Percentiles rank a stretch among this genome's conserved stretches.
Conservation (phyloP, 2,329 filamentous ascomycete genomes). For the Colletotrichum destructivum region DNA sequence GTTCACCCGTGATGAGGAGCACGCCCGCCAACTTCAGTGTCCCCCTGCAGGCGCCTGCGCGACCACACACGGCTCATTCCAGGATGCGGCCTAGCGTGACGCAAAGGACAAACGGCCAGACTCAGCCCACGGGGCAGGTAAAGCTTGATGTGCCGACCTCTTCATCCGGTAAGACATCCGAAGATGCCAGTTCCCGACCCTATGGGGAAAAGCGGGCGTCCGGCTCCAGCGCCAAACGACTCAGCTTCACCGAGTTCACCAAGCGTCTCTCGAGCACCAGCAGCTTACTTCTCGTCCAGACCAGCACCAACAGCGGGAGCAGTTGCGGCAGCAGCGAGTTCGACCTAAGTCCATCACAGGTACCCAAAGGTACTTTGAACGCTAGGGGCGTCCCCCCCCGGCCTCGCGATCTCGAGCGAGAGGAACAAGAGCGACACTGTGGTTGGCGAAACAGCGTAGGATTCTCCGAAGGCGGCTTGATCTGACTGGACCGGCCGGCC, state of each 20-base stretch:
- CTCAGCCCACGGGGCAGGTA: conserved; percentile 55
- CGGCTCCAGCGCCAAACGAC: conserved; percentile 68
- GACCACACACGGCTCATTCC: conserved; percentile 70
- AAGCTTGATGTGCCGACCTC: conserved; percentile 45
- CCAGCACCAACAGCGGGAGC: conserved; percentile 66
- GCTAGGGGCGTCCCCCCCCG: conserved; percentile 50
- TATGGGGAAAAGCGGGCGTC: conserved; percentile 66
- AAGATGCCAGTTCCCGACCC: conserved; percentile 52
- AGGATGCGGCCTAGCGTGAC: conserved; percentile 60
- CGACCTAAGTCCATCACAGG: conserved; percentile 56
- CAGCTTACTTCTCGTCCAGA: conserved; percentile 72
- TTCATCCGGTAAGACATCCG: conserved; percentile 48
- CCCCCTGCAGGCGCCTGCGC: conserved; percentile 47
- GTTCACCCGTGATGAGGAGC: conserved; percentile 51
- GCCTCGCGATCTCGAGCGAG: conserved; percentile 53
- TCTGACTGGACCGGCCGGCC: conserved; percentile 55
- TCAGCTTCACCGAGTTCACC: conserved; percentile 74
- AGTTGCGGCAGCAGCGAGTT: conserved; percentile 64
- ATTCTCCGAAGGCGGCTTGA: conserved; percentile 69
- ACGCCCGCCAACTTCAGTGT: conserved; percentile 40
- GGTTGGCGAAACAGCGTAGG: conserved; percentile 72
- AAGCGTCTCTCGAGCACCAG: conserved; percentile 74
- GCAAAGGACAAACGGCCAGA: conserved; percentile 65
- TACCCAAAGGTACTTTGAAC: conserved; percentile 50
- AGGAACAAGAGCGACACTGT: conserved; percentile 62